phyloP scores from a whole-genome alignment of 2,329 filamentous ascomycete genomes.

The Ophiostoma pallidulum region DNA sequence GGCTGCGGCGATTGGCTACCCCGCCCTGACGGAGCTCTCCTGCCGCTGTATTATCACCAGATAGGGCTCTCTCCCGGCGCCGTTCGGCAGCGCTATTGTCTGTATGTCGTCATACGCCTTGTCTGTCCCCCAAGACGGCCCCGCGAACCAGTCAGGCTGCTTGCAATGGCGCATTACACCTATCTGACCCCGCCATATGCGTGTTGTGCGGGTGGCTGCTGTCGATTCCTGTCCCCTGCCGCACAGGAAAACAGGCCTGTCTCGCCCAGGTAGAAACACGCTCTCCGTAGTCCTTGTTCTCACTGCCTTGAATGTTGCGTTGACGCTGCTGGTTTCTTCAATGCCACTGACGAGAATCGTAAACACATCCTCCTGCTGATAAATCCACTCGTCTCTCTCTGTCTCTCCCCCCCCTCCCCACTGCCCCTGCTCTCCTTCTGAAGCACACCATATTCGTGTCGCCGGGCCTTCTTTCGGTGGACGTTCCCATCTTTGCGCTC shows the following conservation, averaged over 20 bases:
- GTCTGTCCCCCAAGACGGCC: background rate
- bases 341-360: too few relatives aligned
- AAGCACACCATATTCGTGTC: too few relatives aligned
- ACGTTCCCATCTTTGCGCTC: too few relatives aligned
- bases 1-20: slow-evolving; percentile 2
- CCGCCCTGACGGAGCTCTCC: background rate
- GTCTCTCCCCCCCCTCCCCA: background rate
- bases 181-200: slow-evolving; percentile 1
- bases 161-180: slow-evolving; percentile 7
- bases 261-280: too few relatives aligned
- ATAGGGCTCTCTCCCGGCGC: too few relatives aligned
- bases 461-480: too few relatives aligned
- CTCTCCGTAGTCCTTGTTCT: too few relatives aligned
- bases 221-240: too few relatives aligned
- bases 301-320: too few relatives aligned
- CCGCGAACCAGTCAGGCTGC: slow-evolving; percentile 8
- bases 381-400: slow-evolving; percentile 1
- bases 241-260: too few relatives aligned
- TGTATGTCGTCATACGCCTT: slow-evolving; percentile 14
- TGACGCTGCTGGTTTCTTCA: too few relatives aligned
- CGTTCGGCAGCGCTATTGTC: background rate
- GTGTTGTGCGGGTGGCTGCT: slow-evolving; percentile 7
- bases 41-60: background rate
- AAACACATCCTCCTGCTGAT: too few relatives aligned
- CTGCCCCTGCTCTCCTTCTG: slow-evolving; percentile 12